phyloP scores from a whole-genome alignment of 2,329 filamentous ascomycete genomes.

The Neonectria coccinea region DNA sequence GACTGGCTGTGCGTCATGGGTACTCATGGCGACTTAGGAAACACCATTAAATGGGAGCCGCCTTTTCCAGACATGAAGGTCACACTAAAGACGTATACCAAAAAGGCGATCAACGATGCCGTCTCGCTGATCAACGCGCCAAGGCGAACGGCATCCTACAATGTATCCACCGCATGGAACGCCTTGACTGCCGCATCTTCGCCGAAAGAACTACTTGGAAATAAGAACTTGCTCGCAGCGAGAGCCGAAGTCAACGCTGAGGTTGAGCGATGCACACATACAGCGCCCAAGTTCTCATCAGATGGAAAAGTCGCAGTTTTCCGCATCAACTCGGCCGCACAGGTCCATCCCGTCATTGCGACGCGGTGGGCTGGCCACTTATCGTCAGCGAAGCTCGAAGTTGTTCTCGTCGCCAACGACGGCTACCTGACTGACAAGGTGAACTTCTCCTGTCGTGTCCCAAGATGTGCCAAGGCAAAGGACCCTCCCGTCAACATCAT shows the following conservation, averaged over 20 bases:
- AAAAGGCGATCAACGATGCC: background rate
- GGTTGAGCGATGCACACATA: constrained; percentile 70
- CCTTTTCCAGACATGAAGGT: background rate
- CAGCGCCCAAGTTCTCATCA: constrained; percentile 71
- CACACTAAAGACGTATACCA: background rate
- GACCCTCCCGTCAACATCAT: background rate
- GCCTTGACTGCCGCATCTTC: background rate
- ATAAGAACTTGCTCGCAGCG: constrained; percentile 63
- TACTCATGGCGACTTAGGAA: background rate
- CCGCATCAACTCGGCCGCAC: constrained; percentile 68
- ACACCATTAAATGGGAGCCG: background rate
- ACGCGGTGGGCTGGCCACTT: constrained; percentile 74
- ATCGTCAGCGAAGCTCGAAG: constrained; percentile 68
- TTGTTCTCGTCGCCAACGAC: background rate
- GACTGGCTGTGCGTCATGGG: background rate
- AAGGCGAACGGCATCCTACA: background rate
- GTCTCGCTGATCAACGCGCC: background rate
- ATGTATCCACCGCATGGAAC: background rate
- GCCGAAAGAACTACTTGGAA: constrained; percentile 56
- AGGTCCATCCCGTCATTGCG: constrained; percentile 75
- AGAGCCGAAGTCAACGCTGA: constrained; percentile 69
- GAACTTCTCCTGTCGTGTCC: background rate
- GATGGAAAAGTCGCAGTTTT: constrained; percentile 73
- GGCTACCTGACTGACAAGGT: background rate
- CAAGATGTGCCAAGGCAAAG: background rate